Evolutionary conservation across 257 asterid species (phyloP), one percentile per base, ranked within the genome.

Genomic region (Ophiorrhiza pumila): DNA sequence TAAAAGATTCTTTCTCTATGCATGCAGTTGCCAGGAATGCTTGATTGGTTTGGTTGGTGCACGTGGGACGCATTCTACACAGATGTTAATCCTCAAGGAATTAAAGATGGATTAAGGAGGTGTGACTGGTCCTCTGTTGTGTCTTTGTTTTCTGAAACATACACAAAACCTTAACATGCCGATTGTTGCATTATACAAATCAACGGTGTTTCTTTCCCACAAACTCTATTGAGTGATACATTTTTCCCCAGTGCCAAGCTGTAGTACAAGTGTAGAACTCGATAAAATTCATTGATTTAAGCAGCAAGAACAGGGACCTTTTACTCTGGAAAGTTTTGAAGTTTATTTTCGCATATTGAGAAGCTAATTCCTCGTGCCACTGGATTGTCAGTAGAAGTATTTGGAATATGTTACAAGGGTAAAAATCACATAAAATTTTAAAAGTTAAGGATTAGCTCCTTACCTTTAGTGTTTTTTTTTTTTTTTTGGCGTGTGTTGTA

Each of bases 1-100:
- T 57, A n/a, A 71, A n/a, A 55, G n/a, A 39, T n/a, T 10, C 15
- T 13, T 32, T 39, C 49, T 22, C 5, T 11, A 17, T 55, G 25
- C 9, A n/a, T 65, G 27, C 65, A 84, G 90, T 53, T 81, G 39
- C 91, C 93, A 17, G 22, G 85, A 18, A 85, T 87, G 74, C 78
- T 89, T 17, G 87, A 89, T 76, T 87, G 87, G 84, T 89, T 89
- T 75, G 96, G 92, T 56, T 89, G 96, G 96, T 89, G 96, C 74
- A 89, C 96, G 2, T 87, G 96, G 96, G 96, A 87, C 79, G 92
- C 92, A 77, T 87, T 87, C 82, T 89, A 85, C 65, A 76, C 71
- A 34, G 88, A 86, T 17, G 96, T 85, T 29, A 82, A 70, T 72
- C 88, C 87, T 29, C 82, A 66, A 25, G 91, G 91, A 56, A 84